Evolutionary conservation across 768 basidiomycete species (phyloP).

Genomic region (Leucocoprinus sp.): DNA sequence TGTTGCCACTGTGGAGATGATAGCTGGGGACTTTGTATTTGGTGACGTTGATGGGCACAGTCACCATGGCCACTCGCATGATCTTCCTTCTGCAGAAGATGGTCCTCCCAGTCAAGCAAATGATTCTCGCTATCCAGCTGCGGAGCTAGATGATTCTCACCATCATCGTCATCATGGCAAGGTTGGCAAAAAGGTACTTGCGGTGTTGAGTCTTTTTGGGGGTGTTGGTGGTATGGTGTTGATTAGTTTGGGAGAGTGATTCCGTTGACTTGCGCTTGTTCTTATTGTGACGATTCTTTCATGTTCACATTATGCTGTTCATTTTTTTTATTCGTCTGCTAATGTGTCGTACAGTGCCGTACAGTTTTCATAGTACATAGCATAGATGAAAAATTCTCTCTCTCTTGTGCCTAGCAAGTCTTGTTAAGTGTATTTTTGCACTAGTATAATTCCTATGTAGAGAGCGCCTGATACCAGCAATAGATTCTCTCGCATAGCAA

Average conservation of each 20-base stretch:
- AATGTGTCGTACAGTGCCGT: no score
- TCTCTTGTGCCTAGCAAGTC: no score
- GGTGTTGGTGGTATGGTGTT: constrained; percentile 61
- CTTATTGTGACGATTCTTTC: no score
- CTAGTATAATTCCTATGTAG: no score
- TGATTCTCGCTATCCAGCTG: not conserved
- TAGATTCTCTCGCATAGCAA: no score
- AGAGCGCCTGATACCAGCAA: no score
- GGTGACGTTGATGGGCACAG: constrained; percentile 42
- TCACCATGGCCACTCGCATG: constrained; percentile 15
- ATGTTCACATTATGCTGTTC: no score
- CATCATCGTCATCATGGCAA: constrained; percentile 17
- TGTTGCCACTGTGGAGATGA: constrained; percentile 79
- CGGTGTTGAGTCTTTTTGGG: constrained; percentile 50
- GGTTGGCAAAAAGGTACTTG: constrained; percentile 39
- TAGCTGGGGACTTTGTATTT: constrained; percentile 79
- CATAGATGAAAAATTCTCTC: no score
- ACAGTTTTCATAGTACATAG: no score
- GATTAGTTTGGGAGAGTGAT: constrained; percentile 39
- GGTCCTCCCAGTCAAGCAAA: constrained; percentile 9
- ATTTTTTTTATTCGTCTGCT: no score
- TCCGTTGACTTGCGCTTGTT: no score
- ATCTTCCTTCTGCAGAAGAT: not conserved
- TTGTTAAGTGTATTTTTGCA: no score
- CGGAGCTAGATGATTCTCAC: constrained; percentile 12